Percentiles rank a stretch among this genome's conserved stretches.
Conservation (phyloP, 1,139 yeast genomes). For the Starmera stellimalicola region DNA sequence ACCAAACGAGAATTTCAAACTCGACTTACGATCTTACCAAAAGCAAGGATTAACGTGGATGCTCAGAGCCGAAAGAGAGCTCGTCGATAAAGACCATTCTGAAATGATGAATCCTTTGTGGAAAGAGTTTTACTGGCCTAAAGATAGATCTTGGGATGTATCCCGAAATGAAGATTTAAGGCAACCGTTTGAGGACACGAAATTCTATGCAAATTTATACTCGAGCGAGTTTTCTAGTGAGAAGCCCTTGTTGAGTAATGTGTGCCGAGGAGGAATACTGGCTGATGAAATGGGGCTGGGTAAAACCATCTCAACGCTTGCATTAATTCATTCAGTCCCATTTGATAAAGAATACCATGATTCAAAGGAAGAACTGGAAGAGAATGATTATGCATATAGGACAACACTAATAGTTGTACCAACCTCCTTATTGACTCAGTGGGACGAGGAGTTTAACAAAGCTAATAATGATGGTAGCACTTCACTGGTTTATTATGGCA, state of each 20-base stretch:
- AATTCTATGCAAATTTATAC: slow-evolving; percentile 73
- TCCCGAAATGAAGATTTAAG: slow-evolving; percentile 15
- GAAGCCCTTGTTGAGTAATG: slow-evolving; percentile 52
- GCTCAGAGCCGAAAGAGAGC: slow-evolving; percentile 54
- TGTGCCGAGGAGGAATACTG: slow-evolving; percentile 75
- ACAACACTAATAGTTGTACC: slow-evolving; percentile 85
- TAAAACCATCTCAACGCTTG: slow-evolving; percentile 76
- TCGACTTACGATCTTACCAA: slow-evolving; percentile 63
- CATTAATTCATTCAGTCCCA: slow-evolving; percentile 62
- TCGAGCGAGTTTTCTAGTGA: slow-evolving; percentile 70
- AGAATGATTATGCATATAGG: slow-evolving; percentile 45
- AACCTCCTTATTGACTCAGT: slow-evolving; percentile 81
- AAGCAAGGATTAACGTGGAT: slow-evolving; percentile 79
- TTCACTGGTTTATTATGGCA: slow-evolving; percentile 68
- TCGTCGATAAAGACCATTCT: slow-evolving; percentile 22
- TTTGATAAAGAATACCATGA: slow-evolving; percentile 26
- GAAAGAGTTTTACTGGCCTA: slow-evolving; percentile 76
- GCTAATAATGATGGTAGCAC: slow-evolving; percentile 38
- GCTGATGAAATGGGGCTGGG: slow-evolving; percentile 98
- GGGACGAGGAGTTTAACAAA: slow-evolving; percentile 74
- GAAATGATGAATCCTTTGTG: slow-evolving; percentile 78
- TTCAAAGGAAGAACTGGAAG: slow-evolving; percentile 2
- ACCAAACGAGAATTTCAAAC: slow-evolving; percentile 46
- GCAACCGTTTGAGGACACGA: slow-evolving; percentile 14
- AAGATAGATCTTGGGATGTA: slow-evolving; percentile 28